A percentile compares a stretch with the other conserved stretches of the same genome.
Evolutionary conservation across 495 filamentous ascomycete species (phyloP).

Genomic region (Aspergillus haitiensis): DNA sequence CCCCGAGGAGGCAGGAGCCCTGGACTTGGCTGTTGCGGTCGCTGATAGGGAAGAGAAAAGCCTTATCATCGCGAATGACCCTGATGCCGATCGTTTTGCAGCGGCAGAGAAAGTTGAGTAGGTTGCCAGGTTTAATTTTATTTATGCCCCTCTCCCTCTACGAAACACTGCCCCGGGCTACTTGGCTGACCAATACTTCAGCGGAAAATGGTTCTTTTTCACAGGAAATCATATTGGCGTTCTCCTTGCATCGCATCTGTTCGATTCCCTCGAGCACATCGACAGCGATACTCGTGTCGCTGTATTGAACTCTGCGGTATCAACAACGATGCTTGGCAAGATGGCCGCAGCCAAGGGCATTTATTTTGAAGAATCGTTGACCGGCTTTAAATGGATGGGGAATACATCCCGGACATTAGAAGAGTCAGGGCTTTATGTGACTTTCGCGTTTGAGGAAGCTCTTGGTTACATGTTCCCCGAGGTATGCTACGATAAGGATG

Average conservation of each 20-base stretch:
- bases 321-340: constrained; percentile 61
- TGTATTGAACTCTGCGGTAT: constrained; percentile 66
- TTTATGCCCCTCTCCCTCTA: neutral
- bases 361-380: constrained; percentile 63
- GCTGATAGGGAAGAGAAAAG: constrained; percentile 51
- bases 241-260: constrained; percentile 58
- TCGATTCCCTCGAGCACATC: constrained; percentile 44
- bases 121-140: constrained; percentile 14
- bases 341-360: constrained; percentile 60
- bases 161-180: neutral
- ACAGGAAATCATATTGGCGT: constrained; percentile 71
- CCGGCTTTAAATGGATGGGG: constrained; percentile 76
- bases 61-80: constrained; percentile 66
- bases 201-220: constrained; percentile 60
- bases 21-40: constrained; percentile 61
- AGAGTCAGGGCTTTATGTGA: constrained; percentile 49
- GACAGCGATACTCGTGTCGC: constrained; percentile 41
- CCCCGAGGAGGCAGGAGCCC: constrained; percentile 67
- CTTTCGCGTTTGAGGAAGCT: constrained; percentile 71
- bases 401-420: constrained; percentile 47
- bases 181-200: constrained; percentile 8
- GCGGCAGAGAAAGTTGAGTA: constrained; percentile 60
- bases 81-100: constrained; percentile 72
- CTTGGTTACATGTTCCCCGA: constrained; percentile 72
- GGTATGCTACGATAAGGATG: constrained; percentile 70